These are phyloP conservation scores for Lizanozyma gosingica DNA, from an alignment of 1,139 yeast species.

Conservation along the genomic window DNA sequence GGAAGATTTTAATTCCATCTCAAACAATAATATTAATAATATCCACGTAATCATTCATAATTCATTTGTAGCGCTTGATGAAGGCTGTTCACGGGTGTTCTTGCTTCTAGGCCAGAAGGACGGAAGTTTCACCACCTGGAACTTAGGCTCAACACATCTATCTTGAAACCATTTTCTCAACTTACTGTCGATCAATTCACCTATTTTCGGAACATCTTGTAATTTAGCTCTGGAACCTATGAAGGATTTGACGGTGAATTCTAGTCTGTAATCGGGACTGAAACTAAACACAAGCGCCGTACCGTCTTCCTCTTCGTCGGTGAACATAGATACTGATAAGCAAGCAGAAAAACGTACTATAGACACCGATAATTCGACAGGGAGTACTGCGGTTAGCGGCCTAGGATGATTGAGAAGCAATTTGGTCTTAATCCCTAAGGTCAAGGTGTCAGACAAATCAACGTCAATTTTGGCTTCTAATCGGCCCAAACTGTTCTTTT, in stretches of 20 bases:
- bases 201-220: constrained; percentile 88
- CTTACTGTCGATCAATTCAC: constrained; percentile 73
- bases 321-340: constrained; percentile 65
- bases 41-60: not conserved
- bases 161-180: constrained; percentile 87
- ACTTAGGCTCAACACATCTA: constrained; percentile 88
- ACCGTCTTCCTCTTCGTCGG: constrained; percentile 38
- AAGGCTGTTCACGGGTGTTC: constrained; percentile 44
- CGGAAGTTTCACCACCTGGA: constrained; percentile 76
- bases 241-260: constrained; percentile 74
- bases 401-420: constrained; percentile 78
- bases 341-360: constrained; percentile 92
- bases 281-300: constrained; percentile 83
- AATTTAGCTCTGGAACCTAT: constrained; percentile 90
- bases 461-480: constrained; percentile 91
- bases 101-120: constrained; percentile 85
- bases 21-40: constrained; percentile 1
- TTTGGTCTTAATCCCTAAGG: constrained; percentile 82
- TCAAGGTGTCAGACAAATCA: constrained; percentile 80
- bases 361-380: constrained; percentile 76
- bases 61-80: not conserved
- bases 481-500: constrained; percentile 45
- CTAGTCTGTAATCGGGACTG: constrained; percentile 82
- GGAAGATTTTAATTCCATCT: not conserved
- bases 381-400: constrained; percentile 76